Evolutionary conservation across 306 rosid genomes (phyloP), one percentile per base, ranked within the genome.

Genomic region (Benincasa hispida): DNA sequence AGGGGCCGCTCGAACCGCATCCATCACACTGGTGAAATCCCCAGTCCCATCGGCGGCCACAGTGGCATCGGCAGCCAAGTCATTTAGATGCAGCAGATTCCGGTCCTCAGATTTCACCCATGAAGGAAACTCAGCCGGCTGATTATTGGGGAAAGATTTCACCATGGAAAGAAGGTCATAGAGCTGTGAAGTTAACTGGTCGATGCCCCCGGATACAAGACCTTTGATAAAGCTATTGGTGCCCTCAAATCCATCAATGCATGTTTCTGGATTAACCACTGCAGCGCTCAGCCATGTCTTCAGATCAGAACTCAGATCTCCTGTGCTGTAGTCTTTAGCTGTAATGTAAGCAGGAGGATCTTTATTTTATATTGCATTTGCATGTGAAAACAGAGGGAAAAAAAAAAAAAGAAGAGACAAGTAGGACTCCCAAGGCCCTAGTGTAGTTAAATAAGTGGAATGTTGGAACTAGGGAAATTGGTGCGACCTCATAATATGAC

Each of bases 281-380:
- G 83, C 88, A 6, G 96, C 96, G 61, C 99, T 94, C 50, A 94
- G 72, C 99, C 99, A 94, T 75, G 99, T 90, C 56, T 86, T 88
- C 67, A 94, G 78, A 82, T 94, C 98, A 11, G 92, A 88, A 27
- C 93, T 85, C 30, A 88, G 34, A 45, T 90, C 76, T 60, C 99
- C 98, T 0, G 96, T 92, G 41, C 96, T 74, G 76, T 92, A 88
- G 18, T 80, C 67, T 55, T 88, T 88, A 12, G 85, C 99, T 94
- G 84, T 7, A 67, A 61, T 6, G 62, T 10, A 57, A 57, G 7
- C 61, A 56, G 28, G 28, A 9, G 12, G 25, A 0, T 56, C 4
- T n/a, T 54, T n/a, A 54, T 0, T 57, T 21, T 57, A 1, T 58
- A 58, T 24, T 58, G 18, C 34, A 1, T 58, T 24, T 58, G 34